Evolutionary conservation across 495 filamentous ascomycete genomes (phyloP).

Genomic region (Tuber umbilicatum): DNA sequence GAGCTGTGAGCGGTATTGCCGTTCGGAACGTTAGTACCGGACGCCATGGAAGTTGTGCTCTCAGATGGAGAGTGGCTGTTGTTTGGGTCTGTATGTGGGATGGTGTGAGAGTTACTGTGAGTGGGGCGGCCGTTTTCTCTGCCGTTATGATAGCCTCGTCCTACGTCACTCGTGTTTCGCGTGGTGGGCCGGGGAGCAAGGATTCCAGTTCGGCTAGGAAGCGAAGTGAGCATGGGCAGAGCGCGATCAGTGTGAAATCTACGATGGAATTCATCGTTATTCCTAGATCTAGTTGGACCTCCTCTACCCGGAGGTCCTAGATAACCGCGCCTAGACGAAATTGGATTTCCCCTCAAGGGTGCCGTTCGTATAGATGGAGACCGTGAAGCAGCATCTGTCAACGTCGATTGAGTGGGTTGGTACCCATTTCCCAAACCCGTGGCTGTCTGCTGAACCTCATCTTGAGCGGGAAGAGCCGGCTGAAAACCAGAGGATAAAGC

Average conservation of each 20-base stretch:
- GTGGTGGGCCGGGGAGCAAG: neutral
- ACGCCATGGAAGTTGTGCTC: neutral
- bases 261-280: neutral
- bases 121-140: neutral
- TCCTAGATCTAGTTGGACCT: neutral
- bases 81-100: neutral
- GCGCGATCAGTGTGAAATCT: neutral
- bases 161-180: neutral
- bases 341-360: conserved; percentile 1
- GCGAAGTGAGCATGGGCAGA: neutral
- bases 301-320: neutral
- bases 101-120: neutral
- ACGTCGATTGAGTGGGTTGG: neutral
- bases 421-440: neutral
- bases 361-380: neutral
- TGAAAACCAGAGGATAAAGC: neutral
- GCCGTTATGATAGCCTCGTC: neutral
- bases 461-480: neutral
- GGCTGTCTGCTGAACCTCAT: neutral
- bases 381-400: neutral
- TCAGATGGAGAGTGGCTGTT: neutral
- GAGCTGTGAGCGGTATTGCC: neutral
- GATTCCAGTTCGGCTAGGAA: neutral
- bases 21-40: neutral
- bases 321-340: neutral